phyloP scores from a whole-genome alignment of 768 basidiomycete species.

The Hygrophorus russula region DNA sequence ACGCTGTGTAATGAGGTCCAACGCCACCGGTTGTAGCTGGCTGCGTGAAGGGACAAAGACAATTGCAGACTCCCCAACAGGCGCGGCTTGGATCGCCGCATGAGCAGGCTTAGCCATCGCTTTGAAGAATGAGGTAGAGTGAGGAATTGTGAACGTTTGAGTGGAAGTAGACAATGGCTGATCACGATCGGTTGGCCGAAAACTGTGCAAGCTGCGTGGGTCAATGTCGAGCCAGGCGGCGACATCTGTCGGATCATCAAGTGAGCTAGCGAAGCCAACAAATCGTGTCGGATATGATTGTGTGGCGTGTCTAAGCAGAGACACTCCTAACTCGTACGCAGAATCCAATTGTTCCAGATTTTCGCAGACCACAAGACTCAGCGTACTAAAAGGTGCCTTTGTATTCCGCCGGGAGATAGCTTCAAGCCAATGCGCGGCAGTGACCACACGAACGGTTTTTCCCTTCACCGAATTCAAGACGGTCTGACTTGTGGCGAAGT shows the following conservation, averaged over 20 bases:
- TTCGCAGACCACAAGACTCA: slow-evolving; percentile 71
- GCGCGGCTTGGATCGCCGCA: slow-evolving; percentile 45
- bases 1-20: slow-evolving; percentile 82
- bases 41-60: slow-evolving; percentile 82
- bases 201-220: slow-evolving; percentile 51
- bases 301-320: slow-evolving; percentile 55
- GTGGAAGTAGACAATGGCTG: slow-evolving; percentile 59
- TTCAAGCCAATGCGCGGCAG: slow-evolving; percentile 39
- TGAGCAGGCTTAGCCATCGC: slow-evolving; percentile 89
- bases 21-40: slow-evolving; percentile 64
- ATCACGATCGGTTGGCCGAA: slow-evolving; percentile 75
- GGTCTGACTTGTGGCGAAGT: slow-evolving; percentile 23
- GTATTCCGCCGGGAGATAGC: slow-evolving; percentile 24
- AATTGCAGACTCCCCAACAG: slow-evolving; percentile 42
- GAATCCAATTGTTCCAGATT: slow-evolving; percentile 76
- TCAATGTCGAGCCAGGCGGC: slow-evolving; percentile 78
- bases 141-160: slow-evolving; percentile 75
- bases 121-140: slow-evolving; percentile 81
- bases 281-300: slow-evolving; percentile 55
- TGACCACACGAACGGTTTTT: slow-evolving; percentile 44
- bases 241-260: slow-evolving; percentile 72
- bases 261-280: slow-evolving; percentile 66
- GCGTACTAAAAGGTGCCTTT: slow-evolving; percentile 20
- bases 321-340: slow-evolving; percentile 73
- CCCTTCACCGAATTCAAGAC: slow-evolving; percentile 25